phyloP scores from a whole-genome alignment of 805 yeast species.

The Kodamaea laetipori region DNA sequence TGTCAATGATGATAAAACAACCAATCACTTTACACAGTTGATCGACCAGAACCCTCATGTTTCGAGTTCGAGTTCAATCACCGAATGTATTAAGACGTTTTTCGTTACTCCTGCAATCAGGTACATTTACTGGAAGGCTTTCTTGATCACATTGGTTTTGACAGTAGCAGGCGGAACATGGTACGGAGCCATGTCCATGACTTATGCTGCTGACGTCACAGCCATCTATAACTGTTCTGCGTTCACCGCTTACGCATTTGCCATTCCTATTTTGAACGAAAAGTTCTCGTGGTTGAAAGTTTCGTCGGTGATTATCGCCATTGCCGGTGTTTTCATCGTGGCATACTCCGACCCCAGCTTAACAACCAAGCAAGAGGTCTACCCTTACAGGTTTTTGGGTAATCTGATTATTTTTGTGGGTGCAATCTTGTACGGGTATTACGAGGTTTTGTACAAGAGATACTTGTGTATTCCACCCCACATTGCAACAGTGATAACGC shows the following conservation, averaged over 20 bases:
- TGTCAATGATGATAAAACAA: constrained; percentile 37
- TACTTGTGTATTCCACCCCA: constrained; percentile 72
- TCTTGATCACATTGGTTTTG: constrained; percentile 55
- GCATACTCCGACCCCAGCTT: constrained; percentile 55
- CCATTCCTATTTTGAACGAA: constrained; percentile 73
- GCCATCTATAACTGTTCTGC: constrained; percentile 92
- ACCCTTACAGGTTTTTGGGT: constrained; percentile 67
- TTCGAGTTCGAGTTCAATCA: constrained; percentile 34
- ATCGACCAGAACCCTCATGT: constrained; percentile 41
- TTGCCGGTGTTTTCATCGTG: constrained; percentile 74
- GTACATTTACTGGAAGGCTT: constrained; percentile 48
- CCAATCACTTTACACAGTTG: constrained; percentile 33
- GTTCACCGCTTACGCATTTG: constrained; percentile 82
- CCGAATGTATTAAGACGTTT: constrained; percentile 37
- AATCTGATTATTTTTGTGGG: constrained; percentile 72
- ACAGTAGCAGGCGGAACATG: constrained; percentile 80
- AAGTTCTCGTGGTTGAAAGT: constrained; percentile 62
- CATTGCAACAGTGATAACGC: constrained; percentile 42
- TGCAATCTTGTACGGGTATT: constrained; percentile 75
- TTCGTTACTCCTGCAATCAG: constrained; percentile 47
- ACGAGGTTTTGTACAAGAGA: constrained; percentile 81
- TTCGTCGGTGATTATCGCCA: constrained; percentile 67
- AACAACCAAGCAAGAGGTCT: constrained; percentile 28
- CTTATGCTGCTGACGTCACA: constrained; percentile 83
- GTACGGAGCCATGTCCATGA: constrained; percentile 80